A percentile compares a stretch with the other conserved stretches of the same genome.
Evolutionary conservation across 2,329 filamentous ascomycete species (phyloP).

Genomic region (Akanthomyces uredinophilus): DNA sequence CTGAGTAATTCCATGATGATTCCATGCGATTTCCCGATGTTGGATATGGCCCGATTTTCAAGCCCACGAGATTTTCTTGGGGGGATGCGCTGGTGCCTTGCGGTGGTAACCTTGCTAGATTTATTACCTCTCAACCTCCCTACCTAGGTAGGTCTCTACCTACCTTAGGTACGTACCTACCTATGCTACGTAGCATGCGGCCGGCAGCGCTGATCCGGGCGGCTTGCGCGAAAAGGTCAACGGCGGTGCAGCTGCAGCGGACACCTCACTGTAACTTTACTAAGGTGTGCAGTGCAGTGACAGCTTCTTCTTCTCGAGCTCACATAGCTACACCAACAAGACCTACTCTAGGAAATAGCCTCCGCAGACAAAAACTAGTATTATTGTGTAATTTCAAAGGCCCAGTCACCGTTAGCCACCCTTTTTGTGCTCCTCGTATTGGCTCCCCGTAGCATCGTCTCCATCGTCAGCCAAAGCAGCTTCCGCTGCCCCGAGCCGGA

Average conservation of each 20-base stretch:
- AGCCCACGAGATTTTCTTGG: background rate
- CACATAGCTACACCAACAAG: background rate
- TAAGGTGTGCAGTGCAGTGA: no score
- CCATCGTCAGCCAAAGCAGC: slow-evolving; percentile 5
- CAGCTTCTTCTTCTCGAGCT: background rate
- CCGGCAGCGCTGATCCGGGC: no score
- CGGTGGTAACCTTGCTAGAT: background rate
- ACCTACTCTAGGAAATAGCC: background rate
- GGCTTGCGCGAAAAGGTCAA: background rate
- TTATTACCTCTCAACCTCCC: no score
- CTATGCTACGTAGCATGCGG: background rate
- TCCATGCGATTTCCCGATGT: background rate
- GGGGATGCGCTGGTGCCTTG: background rate
- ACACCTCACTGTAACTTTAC: background rate
- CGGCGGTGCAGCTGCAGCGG: background rate
- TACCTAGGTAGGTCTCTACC: no score
- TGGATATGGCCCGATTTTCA: background rate
- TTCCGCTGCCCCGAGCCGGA: slow-evolving; percentile 15
- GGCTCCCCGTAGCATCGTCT: background rate
- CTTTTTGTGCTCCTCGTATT: background rate
- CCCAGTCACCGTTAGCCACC: background rate
- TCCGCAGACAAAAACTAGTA: background rate
- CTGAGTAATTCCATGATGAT: no score
- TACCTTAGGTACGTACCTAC: no score
- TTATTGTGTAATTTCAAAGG: background rate